A percentile compares a stretch with the other conserved stretches of the same genome.
phyloP scores from a whole-genome alignment of 257 asterid species.

The Rauvolfia tetraphylla region DNA sequence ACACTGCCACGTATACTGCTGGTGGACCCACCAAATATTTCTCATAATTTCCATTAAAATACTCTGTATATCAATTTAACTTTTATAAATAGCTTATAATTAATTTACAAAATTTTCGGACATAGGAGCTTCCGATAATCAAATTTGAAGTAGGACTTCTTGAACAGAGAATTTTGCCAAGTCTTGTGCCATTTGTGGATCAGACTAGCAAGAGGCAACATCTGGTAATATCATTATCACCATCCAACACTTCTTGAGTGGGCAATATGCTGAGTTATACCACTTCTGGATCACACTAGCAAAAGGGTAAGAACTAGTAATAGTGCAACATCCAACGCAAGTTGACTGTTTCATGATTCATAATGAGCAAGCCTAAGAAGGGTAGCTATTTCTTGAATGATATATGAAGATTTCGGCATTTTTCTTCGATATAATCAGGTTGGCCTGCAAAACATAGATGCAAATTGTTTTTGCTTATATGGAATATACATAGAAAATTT shows the following conservation, averaged over 20 bases:
- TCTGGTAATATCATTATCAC: too few relatives aligned
- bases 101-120: too few relatives aligned
- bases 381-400: background rate
- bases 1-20: background rate
- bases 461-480: background rate
- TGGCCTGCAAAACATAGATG: constrained; percentile 53
- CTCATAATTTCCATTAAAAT: background rate
- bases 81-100: too few relatives aligned
- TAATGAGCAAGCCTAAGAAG: background rate
- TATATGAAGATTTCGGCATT: constrained; percentile 19
- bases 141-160: too few relatives aligned
- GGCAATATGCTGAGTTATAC: background rate
- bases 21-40: background rate
- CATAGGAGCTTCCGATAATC: too few relatives aligned
- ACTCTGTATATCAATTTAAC: too few relatives aligned
- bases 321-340: background rate
- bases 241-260: background rate
- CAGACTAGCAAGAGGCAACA: too few relatives aligned
- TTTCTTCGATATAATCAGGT: constrained; percentile 42
- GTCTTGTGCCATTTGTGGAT: too few relatives aligned
- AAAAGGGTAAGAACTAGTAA: background rate
- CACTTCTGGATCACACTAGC: background rate
- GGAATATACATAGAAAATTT: constrained; percentile 16
- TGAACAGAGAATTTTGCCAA: too few relatives aligned
- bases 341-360: constrained; percentile 6